These are phyloP conservation scores for Macrophomina pseudophaseolina DNA, from an alignment of 2,329 filamentous ascomycete genomes.

Conservation along the genomic window DNA sequence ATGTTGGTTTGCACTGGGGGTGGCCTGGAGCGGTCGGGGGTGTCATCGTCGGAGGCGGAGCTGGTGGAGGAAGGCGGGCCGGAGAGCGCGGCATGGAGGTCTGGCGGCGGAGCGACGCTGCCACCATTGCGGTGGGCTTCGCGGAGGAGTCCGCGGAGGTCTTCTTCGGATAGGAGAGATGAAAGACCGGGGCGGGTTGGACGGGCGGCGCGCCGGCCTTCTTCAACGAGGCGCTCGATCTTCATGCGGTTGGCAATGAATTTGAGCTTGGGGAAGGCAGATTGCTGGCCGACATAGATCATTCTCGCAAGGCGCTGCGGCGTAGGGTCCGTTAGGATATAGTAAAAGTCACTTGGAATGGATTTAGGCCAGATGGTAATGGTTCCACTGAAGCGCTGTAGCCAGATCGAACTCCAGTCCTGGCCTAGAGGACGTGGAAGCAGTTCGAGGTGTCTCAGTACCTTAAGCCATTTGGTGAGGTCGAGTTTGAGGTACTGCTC, in stretches of 20 bases:
- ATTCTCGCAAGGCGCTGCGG: slow-evolving; percentile 78
- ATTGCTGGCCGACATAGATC: slow-evolving; percentile 89
- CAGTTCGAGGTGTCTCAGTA: slow-evolving; percentile 88
- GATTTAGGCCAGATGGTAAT: slow-evolving; percentile 96
- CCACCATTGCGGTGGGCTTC: slow-evolving; percentile 39
- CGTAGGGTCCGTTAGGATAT: slow-evolving; percentile 85
- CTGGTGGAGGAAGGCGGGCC: slow-evolving; percentile 39
- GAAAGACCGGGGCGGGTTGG: slow-evolving; percentile 39
- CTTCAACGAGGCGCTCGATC: slow-evolving; percentile 72
- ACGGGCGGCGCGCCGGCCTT: slow-evolving; percentile 56
- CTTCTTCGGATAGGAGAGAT: slow-evolving; percentile 53
- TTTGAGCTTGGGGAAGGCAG: slow-evolving; percentile 86
- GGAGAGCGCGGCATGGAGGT: slow-evolving; percentile 33
- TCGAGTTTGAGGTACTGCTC: slow-evolving; percentile 97
- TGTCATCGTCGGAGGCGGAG: slow-evolving; percentile 37
- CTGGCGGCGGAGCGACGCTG: slow-evolving; percentile 33
- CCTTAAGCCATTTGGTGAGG: slow-evolving; percentile 96
- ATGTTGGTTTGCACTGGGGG: slow-evolving; percentile 27
- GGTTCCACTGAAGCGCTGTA: slow-evolving; percentile 92
- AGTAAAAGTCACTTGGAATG: slow-evolving; percentile 76
- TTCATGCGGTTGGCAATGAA: slow-evolving; percentile 88
- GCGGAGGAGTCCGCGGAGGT: slow-evolving; percentile 49
- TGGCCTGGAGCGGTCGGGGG: slow-evolving; percentile 29
- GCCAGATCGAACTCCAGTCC: slow-evolving; percentile 96
- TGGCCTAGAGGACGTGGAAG: slow-evolving; percentile 88